Conservation (phyloP, 2,329 filamentous ascomycete genomes). For the Sphaerostilbella broomeana region DNA sequence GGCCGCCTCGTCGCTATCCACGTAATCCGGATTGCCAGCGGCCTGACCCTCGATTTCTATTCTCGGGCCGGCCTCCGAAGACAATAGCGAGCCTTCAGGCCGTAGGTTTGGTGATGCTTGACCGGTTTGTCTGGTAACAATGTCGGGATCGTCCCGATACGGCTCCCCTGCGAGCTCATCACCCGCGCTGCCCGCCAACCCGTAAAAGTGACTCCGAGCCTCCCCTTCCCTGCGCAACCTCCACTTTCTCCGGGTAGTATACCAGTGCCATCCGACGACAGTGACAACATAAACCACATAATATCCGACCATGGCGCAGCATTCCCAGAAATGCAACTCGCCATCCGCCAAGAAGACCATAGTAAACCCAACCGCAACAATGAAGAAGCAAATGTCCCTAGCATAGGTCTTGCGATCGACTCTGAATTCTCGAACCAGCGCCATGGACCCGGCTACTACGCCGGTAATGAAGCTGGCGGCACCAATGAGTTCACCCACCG, state of each 20-base stretch:
- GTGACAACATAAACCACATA: constrained; percentile 84
- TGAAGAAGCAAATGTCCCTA: constrained; percentile 87
- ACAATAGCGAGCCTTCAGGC: constrained; percentile 32
- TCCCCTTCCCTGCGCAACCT: constrained; percentile 60
- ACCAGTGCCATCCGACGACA: constrained; percentile 92
- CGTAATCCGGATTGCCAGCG: constrained; percentile 29
- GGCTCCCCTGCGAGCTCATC: constrained; percentile 50
- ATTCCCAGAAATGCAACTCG: constrained; percentile 80
- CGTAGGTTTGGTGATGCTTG: constrained; percentile 15
- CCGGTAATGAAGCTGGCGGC: constrained; percentile 94
- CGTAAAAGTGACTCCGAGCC: constrained; percentile 67
- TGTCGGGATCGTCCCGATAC: constrained; percentile 56
- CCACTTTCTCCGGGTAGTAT: constrained; percentile 55
- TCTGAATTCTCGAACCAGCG: constrained; percentile 87
- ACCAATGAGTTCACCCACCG: constrained; percentile 89
- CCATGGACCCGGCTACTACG: constrained; percentile 96
- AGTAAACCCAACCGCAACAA: constrained; percentile 77
- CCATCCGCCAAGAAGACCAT: constrained; percentile 85
- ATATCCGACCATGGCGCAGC: constrained; percentile 79
- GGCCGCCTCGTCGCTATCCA: constrained; percentile 41
- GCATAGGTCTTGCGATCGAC: constrained; percentile 87
- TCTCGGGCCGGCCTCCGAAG: constrained; percentile 38
- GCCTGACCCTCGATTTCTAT: constrained; percentile 40
- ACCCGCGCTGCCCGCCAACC: constrained; percentile 40
- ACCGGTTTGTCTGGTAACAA: constrained; percentile 19